phyloP scores from a whole-genome alignment of 139 green algal species.

The Mychonastes homosphaera region DNA sequence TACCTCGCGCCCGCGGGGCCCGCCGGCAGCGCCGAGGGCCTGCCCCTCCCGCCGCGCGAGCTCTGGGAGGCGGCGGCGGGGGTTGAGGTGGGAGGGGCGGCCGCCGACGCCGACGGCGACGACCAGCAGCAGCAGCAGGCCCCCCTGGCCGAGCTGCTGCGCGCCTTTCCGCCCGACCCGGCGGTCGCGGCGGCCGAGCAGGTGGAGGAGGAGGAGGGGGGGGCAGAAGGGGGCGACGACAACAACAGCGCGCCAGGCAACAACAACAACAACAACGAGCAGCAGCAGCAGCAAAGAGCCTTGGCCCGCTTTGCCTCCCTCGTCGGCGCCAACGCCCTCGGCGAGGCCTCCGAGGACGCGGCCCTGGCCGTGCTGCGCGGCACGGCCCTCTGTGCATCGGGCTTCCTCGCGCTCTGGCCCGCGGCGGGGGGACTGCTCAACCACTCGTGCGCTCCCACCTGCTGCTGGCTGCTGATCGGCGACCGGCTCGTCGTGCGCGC shows the following conservation, averaged over 20 bases:
- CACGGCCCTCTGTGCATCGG: constrained; percentile 6
- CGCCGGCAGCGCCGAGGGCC: background rate
- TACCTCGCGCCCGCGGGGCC: background rate
- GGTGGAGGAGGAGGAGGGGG: constrained; percentile 1
- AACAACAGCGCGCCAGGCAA: constrained; percentile 16
- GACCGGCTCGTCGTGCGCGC: constrained; percentile 18
- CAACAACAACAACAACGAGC: background rate
- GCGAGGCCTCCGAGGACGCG: constrained; percentile 24
- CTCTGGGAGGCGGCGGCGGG: no score
- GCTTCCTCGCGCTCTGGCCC: constrained; percentile 31
- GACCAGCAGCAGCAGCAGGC: background rate
- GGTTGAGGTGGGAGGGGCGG: no score
- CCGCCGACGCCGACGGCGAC: no score
- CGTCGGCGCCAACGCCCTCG: background rate
- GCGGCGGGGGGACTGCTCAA: constrained; percentile 25
- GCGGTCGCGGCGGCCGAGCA: constrained; percentile 3
- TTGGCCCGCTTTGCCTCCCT: no score
- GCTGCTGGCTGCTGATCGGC: constrained; percentile 4
- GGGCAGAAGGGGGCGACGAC: constrained; percentile 21
- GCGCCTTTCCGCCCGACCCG: background rate
- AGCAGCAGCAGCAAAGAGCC: no score
- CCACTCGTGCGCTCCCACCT: constrained; percentile 30
- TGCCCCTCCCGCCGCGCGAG: background rate
- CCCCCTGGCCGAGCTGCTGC: background rate
- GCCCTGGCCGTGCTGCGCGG: constrained; percentile 27